Base-by-base conservation (phyloP, 2,329 filamentous ascomycete genomes). In the Alternaria longipes region DNA sequence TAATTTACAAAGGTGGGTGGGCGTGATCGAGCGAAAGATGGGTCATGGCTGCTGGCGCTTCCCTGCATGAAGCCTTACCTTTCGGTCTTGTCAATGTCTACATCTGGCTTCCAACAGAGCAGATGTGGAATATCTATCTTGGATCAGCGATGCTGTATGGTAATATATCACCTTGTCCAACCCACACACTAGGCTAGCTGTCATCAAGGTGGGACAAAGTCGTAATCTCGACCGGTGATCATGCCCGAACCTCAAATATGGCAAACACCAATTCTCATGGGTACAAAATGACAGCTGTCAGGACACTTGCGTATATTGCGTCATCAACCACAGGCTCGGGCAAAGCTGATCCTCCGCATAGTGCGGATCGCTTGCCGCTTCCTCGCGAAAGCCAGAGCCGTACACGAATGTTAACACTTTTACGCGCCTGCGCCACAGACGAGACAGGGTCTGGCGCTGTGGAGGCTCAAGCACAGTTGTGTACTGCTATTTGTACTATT, bases 311-410 rank as follows among this genome's bases (percentile, higher is more conserved):
- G 49, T 54, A 49, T 46, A 60, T 73, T 73, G 72, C 73, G 71
- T 74, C 73, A 75, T 69, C 61, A 56, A 65, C 60, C 62, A 68
- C 45, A 56, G 62, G 60, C 62, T 65, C 67, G 60, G 66, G 62
- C 63, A 64, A 50, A 56, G 65, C 62, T 65, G 70, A 63, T 74
- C 67, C 66, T 69, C 64, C 69, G 68, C 67, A 71, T 68, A 63
- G 68, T 64, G 62, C 72, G 73, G 72, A 74, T 72, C 68, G 67
- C 56, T 64, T 70, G 63, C 73, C 73, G 73, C 64, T 67, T 74
- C 73, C 73, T 74, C 73, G 73, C 73, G 73, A 74, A 64, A 56
- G 56, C 62, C 65, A 62, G 58, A 65, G 59, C 68, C 69, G 55
- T 49, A 67, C 61, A 53, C 42, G 54, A 63, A 65, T 59, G 64